Evolutionary conservation across 805 yeast species (phyloP).

Genomic region (Saccharomycopsis amapae): DNA sequence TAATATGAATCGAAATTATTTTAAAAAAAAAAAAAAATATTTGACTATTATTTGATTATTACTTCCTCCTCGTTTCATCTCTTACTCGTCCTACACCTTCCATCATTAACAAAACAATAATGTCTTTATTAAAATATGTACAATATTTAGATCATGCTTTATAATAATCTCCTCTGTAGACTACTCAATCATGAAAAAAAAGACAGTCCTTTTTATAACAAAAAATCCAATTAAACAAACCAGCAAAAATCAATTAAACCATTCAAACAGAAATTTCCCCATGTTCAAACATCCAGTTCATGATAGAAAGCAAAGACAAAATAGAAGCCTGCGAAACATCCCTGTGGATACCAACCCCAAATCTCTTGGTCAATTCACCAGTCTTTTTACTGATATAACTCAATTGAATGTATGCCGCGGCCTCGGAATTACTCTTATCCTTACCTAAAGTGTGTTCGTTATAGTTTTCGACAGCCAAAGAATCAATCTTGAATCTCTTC

Average conservation of each 20-base stretch:
- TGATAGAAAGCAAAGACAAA: conserved; percentile 56
- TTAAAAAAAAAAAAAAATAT: too few relatives aligned
- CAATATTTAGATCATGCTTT: too few relatives aligned
- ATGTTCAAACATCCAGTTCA: conserved; percentile 36
- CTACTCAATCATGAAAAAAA: too few relatives aligned
- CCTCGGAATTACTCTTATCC: conserved; percentile 57
- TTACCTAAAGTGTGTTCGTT: conserved; percentile 68
- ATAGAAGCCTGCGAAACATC: conserved; percentile 85
- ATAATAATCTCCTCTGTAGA: too few relatives aligned
- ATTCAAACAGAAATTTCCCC: conserved; percentile 11
- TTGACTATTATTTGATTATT: too few relatives aligned
- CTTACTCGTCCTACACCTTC: too few relatives aligned
- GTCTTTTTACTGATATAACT: conserved; percentile 37
- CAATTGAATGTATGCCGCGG: conserved; percentile 66
- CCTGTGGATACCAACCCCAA: conserved; percentile 94
- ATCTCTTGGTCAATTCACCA: conserved; percentile 37
- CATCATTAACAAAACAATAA: too few relatives aligned
- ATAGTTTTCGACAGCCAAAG: conserved; percentile 57
- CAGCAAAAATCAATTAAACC: not conserved
- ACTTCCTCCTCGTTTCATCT: too few relatives aligned
- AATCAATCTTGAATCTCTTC: conserved; percentile 39
- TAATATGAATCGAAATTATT: too few relatives aligned
- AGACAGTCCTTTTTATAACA: too few relatives aligned
- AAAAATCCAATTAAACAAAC: not conserved
- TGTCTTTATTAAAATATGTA: too few relatives aligned